Evolutionary conservation across 495 filamentous ascomycete species (phyloP).

Genomic region (Friedmanniomyces endolithicus): DNA sequence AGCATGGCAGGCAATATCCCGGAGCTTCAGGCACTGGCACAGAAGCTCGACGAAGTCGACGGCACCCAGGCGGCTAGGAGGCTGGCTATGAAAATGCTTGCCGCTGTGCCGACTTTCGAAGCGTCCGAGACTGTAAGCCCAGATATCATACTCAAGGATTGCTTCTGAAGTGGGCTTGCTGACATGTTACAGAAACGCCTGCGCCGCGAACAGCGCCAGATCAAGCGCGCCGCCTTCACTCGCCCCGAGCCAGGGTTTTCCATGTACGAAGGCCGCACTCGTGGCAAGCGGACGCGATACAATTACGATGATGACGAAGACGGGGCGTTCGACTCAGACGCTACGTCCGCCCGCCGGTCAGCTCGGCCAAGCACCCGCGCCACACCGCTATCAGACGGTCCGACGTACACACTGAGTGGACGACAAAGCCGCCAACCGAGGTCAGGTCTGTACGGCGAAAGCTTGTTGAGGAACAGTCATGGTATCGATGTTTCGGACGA

Average conservation of each 20-base stretch:
- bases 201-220: constrained; percentile 78
- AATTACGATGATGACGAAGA: constrained; percentile 65
- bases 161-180: constrained; percentile 20
- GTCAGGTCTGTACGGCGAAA: constrained; percentile 70
- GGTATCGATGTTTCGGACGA: constrained; percentile 28
- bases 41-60: constrained; percentile 61
- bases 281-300: constrained; percentile 90
- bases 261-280: constrained; percentile 87
- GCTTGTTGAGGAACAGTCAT: constrained; percentile 35
- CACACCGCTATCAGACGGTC: constrained; percentile 52
- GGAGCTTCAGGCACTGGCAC: constrained; percentile 60
- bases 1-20: constrained; percentile 83
- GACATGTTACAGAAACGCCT: constrained; percentile 60
- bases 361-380: constrained; percentile 51
- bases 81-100: constrained; percentile 63
- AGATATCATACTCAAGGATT: neutral
- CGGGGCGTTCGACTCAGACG: constrained; percentile 43
- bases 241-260: constrained; percentile 84
- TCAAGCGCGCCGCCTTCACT: constrained; percentile 74
- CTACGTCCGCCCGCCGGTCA: constrained; percentile 53
- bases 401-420: constrained; percentile 81
- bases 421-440: constrained; percentile 66
- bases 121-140: constrained; percentile 76
- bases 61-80: constrained; percentile 64
- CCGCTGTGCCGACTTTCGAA: constrained; percentile 85